A percentile compares a stretch with the other conserved stretches of the same genome.
phyloP scores from a whole-genome alignment of 1,139 yeast species.

The Kurtzmaniella quercitrusa region DNA sequence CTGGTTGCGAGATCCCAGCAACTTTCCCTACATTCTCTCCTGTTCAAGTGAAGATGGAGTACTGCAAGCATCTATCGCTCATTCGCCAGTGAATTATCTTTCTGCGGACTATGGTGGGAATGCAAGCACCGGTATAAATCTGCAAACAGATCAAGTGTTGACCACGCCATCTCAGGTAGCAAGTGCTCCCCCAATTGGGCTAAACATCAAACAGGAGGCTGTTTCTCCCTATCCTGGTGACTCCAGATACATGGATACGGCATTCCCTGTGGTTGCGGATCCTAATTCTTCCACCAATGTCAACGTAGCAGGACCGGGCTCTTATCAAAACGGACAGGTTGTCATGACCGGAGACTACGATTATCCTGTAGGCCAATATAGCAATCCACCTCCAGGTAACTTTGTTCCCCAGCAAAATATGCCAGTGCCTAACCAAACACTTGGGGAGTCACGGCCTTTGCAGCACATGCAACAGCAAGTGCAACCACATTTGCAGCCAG shows the following conservation, averaged over 20 bases:
- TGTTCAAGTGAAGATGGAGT: constrained; percentile 30
- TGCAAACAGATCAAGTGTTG: background rate
- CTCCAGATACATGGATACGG: background rate
- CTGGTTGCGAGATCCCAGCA: constrained; percentile 42
- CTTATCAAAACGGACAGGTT: background rate
- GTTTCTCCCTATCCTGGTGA: background rate
- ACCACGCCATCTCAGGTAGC: background rate
- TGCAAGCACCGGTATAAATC: background rate
- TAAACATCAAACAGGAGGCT: background rate
- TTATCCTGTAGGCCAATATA: background rate
- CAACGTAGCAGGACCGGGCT: background rate
- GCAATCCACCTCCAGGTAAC: background rate
- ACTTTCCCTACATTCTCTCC: constrained; percentile 34
- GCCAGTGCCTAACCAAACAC: background rate
- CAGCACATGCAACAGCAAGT: constrained; percentile 6
- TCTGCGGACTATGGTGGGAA: background rate
- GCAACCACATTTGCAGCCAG: constrained; percentile 7
- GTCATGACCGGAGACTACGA: background rate
- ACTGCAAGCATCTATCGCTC: background rate
- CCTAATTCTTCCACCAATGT: background rate
- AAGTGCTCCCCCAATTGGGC: background rate
- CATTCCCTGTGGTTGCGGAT: background rate
- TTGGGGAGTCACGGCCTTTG: constrained; percentile 4
- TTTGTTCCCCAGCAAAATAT: background rate
- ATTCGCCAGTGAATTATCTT: background rate